Base-by-base conservation (phyloP, 2,329 filamentous ascomycete species). In the Hypoxylon sp. region DNA sequence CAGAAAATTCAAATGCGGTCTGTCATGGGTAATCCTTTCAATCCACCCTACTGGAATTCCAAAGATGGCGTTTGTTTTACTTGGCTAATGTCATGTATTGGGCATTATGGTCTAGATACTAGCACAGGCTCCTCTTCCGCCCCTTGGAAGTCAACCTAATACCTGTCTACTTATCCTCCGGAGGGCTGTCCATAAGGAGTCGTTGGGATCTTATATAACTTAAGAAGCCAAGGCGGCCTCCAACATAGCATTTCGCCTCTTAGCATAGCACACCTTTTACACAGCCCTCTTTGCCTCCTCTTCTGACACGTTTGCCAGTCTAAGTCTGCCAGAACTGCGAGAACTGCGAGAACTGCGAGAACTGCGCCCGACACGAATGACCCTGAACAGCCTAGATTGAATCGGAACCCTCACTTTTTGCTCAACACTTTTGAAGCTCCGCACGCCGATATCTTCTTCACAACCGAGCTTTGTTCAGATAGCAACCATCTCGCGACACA, bases 201-300 rank as follows among this genome's bases (percentile, higher is more conserved):
- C n/a, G n/a, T n/a, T n/a, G n/a, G n/a, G n/a, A n/a, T n/a, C 21
- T 20, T 23, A 34, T 53, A 31, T 43, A 42, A 32, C 13, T 34
- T 52, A 11, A 13, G 17, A 26, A 45, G n/a, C 30, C 29, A 38
- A 41, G 32, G 52, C 48, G 56, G 56, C 56, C 56, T 59, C 56
- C 56, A 40, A 53, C 32, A 27, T 25, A 38, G 27, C 16, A 43
- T 49, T n/a, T 54, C 32, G 48, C 56, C 42, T 55, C 52, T 25
- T n/a, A 35, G 25, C n/a, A 9, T 45, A 37, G 26, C 19, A 40
- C 13, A 42, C 29, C 30, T 32, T 27, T 41, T 21, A 55, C 45
- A 56, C 48, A 59, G 51, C 48, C 51, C 42, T 17, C 32, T 17
- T 36, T 20, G 12, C 27, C 20, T 26, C 15, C 7, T 37, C 12